Percentiles rank a stretch among this genome's conserved stretches.
Conservation (phyloP, 495 filamentous ascomycete species). For the Aspergillus haitiensis region DNA sequence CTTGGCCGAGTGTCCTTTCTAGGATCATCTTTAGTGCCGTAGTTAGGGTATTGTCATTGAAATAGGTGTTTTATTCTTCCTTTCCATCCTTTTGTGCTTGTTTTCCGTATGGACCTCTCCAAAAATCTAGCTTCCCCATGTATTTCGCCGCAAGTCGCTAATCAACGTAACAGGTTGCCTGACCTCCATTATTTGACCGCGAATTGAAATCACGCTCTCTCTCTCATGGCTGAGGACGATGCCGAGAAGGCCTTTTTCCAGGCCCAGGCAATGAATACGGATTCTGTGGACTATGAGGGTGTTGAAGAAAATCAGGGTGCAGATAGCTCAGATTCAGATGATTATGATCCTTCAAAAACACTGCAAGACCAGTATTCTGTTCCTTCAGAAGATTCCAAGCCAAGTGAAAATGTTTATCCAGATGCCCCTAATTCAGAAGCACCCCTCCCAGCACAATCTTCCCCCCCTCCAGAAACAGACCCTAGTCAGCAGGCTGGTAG, state of each 20-base stretch:
- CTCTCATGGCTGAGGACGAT: conserved; percentile 59
- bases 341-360: conserved; percentile 56
- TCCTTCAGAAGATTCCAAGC: conserved; percentile 30
- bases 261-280: conserved; percentile 53
- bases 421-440: conserved; percentile 26
- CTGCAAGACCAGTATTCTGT: conserved; percentile 45
- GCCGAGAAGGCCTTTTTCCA: conserved; percentile 62
- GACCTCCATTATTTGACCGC: conserved; percentile 9
- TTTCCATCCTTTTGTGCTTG: not conserved
- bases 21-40: conserved; percentile 3
- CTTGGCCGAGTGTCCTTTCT: not conserved
- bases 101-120: not conserved
- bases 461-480: conserved; percentile 30
- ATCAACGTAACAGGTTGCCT: conserved; percentile 12
- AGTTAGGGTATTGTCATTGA: not conserved
- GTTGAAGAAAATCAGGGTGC: conserved; percentile 47
- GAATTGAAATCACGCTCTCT: conserved; percentile 19
- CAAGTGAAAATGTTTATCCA: conserved; percentile 27
- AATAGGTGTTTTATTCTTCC: not conserved
- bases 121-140: not conserved
- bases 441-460: conserved; percentile 24
- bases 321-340: conserved; percentile 55
- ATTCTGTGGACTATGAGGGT: conserved; percentile 39
- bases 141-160: conserved; percentile 6
- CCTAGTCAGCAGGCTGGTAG: conserved; percentile 31